Evolutionary conservation across 2,329 filamentous ascomycete species (phyloP).

Genomic region (Arthroderma sp.): DNA sequence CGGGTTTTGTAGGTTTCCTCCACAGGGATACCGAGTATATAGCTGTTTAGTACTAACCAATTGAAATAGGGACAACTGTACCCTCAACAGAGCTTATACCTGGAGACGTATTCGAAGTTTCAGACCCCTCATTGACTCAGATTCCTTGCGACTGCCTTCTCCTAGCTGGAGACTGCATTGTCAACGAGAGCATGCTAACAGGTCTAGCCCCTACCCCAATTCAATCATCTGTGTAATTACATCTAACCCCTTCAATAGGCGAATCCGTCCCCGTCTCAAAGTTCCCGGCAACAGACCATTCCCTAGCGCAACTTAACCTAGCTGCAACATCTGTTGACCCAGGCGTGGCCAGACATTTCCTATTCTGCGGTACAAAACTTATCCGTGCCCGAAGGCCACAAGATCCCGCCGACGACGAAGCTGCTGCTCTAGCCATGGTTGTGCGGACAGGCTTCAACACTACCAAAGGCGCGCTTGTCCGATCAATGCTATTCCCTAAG

Average conservation of each 20-base stretch:
- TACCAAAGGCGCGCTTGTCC: slow-evolving; percentile 87
- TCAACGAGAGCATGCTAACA: slow-evolving; percentile 98
- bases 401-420: slow-evolving; percentile 73
- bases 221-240: background rate
- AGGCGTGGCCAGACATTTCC: slow-evolving; percentile 72
- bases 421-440: slow-evolving; percentile 80
- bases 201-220: slow-evolving; percentile 29
- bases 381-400: slow-evolving; percentile 81
- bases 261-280: slow-evolving; percentile 97
- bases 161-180: slow-evolving; percentile 88
- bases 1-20: slow-evolving; percentile 62
- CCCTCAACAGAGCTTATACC: slow-evolving; percentile 81
- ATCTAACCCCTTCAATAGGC: slow-evolving; percentile 35
- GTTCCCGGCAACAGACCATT: slow-evolving; percentile 66
- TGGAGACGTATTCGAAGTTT: slow-evolving; percentile 92
- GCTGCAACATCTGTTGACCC: slow-evolving; percentile 71
- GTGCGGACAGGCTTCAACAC: slow-evolving; percentile 94
- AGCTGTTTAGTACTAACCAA: slow-evolving; percentile 6
- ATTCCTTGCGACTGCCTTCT: slow-evolving; percentile 88
- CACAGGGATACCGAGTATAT: background rate
- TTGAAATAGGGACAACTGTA: slow-evolving; percentile 60
- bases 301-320: slow-evolving; percentile 63
- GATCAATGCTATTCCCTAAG: slow-evolving; percentile 97
- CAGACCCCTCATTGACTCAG: slow-evolving; percentile 76
- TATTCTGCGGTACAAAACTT: slow-evolving; percentile 93